Evolutionary conservation across 208 protist genomes (phyloP), one percentile per base, ranked within the genome.

Genomic region (Naegleria gruberi): DNA sequence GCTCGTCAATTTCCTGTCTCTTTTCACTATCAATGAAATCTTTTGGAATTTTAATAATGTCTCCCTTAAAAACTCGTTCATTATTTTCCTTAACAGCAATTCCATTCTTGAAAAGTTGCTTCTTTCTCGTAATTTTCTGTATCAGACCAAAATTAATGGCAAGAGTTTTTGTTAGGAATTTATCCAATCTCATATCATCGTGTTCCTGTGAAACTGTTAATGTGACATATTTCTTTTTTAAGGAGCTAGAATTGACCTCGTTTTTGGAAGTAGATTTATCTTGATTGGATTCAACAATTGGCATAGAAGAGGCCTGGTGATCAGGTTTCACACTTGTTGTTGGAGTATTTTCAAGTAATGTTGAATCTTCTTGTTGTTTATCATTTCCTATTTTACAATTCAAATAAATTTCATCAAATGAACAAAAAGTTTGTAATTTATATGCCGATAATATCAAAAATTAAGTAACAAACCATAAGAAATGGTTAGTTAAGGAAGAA

Each of bases 51-150:
- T 4, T n/a, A 37, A 88, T 43, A 6, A n/a, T 8, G 26, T 88
- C 84, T 4, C 26, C 26, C 30, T 1, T 7, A 44, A 42, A 65
- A 55, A 88, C 43, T 51, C 84, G 8, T n/a, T 34, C 30, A 65
- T 42, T 88, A 30, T 30, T 1, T 17, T 65, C 84, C 30, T 65
- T 65, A n/a, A 65, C 19, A 40, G 19, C 0, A 0, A 10, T 19
- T 37, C n/a, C 84, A 26, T 88, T 88, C 26, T 45, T 30, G 7
- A 37, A 65, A 30, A 88, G 37, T 41, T 88, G 4, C 30, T 88
- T 88, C 42, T 88, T 88, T 88, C 84, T 51, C 0, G 42, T 43
- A 2, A 65, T 4, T 65, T 65, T 88, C 65, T 88, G 84, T 10
- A 88, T 37, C 41, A 65, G 34, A 85, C 65, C 65, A 65, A 65